These are phyloP conservation scores for Verticillium klebahnii DNA, from an alignment of 2,329 filamentous ascomycete species.

Conservation along the genomic window DNA sequence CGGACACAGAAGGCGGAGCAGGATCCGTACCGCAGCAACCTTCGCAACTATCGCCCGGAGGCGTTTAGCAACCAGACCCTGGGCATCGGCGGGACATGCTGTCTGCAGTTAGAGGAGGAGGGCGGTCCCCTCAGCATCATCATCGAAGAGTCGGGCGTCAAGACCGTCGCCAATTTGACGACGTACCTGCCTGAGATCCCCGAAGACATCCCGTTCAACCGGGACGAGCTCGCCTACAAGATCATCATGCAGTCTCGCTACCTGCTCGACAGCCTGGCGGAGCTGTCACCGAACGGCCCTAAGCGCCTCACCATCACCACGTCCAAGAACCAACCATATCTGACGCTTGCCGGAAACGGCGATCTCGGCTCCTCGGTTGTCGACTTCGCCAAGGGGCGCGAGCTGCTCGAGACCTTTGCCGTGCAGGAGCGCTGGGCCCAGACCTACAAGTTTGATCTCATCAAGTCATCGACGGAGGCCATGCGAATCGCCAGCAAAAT, in stretches of 20 bases:
- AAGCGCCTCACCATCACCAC: conserved; percentile 65
- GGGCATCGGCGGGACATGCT: conserved; percentile 81
- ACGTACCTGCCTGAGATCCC: conserved; percentile 76
- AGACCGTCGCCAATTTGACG: conserved; percentile 82
- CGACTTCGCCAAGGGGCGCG: conserved; percentile 59
- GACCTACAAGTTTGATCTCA: conserved; percentile 79
- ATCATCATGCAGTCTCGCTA: conserved; percentile 84
- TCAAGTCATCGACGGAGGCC: conserved; percentile 83
- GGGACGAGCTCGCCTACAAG: conserved; percentile 77
- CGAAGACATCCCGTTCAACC: conserved; percentile 84
- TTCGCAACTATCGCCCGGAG: conserved; percentile 59
- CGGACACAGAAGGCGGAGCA: conserved; percentile 54
- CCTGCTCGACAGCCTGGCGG: conserved; percentile 67
- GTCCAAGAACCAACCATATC: conserved; percentile 60
- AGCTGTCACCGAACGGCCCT: conserved; percentile 67
- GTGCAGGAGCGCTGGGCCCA: conserved; percentile 59
- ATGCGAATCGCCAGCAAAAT: conserved; percentile 93
- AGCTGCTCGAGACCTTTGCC: conserved; percentile 70
- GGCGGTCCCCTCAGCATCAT: conserved; percentile 81
- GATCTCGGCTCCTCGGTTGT: conserved; percentile 60
- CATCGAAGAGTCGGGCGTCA: conserved; percentile 80
- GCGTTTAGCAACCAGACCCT: conserved; percentile 81
- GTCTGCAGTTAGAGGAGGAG: conserved; percentile 68
- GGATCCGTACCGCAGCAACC: conserved; percentile 57
- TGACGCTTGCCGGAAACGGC: conserved; percentile 66